Evolutionary conservation across 345 rosid genomes (phyloP).

Genomic region (Turnera subulata): DNA sequence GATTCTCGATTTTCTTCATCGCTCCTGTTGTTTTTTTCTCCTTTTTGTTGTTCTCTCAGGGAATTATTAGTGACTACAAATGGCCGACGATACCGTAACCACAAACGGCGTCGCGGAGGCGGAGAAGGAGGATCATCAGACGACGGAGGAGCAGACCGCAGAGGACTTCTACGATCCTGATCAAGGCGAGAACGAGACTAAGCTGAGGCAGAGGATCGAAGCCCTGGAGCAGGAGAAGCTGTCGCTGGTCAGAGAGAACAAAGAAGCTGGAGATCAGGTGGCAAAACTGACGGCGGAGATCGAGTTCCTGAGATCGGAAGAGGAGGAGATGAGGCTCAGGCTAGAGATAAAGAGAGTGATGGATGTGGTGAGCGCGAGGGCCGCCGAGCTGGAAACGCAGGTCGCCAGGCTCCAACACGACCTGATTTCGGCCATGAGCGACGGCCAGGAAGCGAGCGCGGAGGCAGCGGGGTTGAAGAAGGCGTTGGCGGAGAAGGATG

Average conservation of each 20-base stretch:
- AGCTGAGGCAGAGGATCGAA: slow-evolving; percentile 33
- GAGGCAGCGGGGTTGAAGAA: slow-evolving; percentile 27
- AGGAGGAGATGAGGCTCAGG: slow-evolving; percentile 29
- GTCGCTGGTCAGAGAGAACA: slow-evolving; percentile 36
- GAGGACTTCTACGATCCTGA: slow-evolving; percentile 35
- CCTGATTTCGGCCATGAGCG: slow-evolving; percentile 42
- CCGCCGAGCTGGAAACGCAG: slow-evolving; percentile 62
- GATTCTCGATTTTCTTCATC: too few species aligned
- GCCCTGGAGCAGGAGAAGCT: slow-evolving; percentile 47
- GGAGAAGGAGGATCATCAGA: slow-evolving; percentile 24
- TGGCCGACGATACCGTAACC: slow-evolving; percentile 40
- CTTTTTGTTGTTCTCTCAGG: too few species aligned
- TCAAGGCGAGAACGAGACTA: slow-evolving; percentile 23
- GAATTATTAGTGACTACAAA: too few species aligned
- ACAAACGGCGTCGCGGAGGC: slow-evolving; percentile 27
- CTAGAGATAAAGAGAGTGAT: slow-evolving; percentile 44
- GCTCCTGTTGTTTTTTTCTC: too few species aligned
- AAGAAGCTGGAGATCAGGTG: slow-evolving; percentile 33
- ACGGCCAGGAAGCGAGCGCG: slow-evolving; percentile 39
- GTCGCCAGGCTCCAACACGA: slow-evolving; percentile 64
- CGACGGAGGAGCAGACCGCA: slow-evolving; percentile 23
- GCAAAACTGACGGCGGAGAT: slow-evolving; percentile 31
- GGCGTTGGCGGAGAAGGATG: slow-evolving; percentile 30
- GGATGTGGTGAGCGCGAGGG: slow-evolving; percentile 44
- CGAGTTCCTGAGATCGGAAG: slow-evolving; percentile 35